A percentile compares a stretch with the other conserved stretches of the same genome.
Conservation (phyloP, 2,329 filamentous ascomycete genomes). For the Albifimbria verrucaria region DNA sequence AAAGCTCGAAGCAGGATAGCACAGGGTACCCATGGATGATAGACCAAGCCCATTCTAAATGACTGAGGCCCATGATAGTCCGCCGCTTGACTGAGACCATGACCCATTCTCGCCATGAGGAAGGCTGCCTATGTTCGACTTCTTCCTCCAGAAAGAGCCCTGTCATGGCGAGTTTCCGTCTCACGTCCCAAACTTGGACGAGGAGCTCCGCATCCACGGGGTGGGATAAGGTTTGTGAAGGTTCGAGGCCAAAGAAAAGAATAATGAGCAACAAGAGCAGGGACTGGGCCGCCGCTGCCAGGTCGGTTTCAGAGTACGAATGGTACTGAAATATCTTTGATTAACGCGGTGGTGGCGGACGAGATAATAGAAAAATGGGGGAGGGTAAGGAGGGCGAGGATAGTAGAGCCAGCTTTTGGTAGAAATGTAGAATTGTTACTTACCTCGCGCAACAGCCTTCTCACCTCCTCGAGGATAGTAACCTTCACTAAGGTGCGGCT, state of each 20-base stretch:
- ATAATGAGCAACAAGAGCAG: slow-evolving; percentile 8
- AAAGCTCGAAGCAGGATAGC: slow-evolving; percentile 15
- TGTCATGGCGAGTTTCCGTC: slow-evolving; percentile 7
- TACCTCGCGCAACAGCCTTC: slow-evolving; percentile 6
- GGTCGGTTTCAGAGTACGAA: slow-evolving; percentile 1
- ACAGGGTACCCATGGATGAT: slow-evolving; percentile 11
- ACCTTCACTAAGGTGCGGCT: slow-evolving; percentile 4
- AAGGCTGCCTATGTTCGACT: slow-evolving; percentile 2
- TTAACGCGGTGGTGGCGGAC: too few species aligned
- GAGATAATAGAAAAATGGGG: background rate
- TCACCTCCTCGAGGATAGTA: slow-evolving; percentile 7
- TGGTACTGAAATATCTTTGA: slow-evolving; percentile 6
- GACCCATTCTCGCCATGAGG: slow-evolving; percentile 12
- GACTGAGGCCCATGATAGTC: slow-evolving; percentile 12
- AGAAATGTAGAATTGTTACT: too few species aligned
- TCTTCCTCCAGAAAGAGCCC: slow-evolving; percentile 11
- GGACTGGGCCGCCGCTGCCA: slow-evolving; percentile 8
- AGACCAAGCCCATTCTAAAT: slow-evolving; percentile 16
- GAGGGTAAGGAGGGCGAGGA: background rate
- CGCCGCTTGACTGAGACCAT: slow-evolving; percentile 12
- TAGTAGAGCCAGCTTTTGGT: too few species aligned
- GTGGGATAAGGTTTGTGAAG: background rate
- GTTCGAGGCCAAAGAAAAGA: slow-evolving; percentile 4
- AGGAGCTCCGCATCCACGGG: slow-evolving; percentile 6
- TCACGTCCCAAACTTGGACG: slow-evolving; percentile 12